Evolutionary conservation across 2,329 filamentous ascomycete species (phyloP).

Genomic region (Peltaster fructicola): DNA sequence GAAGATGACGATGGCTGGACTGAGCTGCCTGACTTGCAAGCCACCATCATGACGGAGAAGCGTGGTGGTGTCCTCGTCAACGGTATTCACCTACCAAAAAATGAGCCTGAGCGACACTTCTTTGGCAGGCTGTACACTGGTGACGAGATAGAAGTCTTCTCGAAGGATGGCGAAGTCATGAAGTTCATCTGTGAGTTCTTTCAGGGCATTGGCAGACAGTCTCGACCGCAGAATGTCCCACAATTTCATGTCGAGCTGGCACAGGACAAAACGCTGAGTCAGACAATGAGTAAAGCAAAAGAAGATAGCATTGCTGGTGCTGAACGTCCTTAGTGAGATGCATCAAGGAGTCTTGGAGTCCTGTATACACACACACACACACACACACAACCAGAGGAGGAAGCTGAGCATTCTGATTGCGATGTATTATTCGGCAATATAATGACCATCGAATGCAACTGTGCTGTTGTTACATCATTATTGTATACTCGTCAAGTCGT

Average conservation of each 20-base stretch:
- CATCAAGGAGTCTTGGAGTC: background rate
- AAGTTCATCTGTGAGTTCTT: constrained; percentile 28
- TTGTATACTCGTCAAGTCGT: too few species aligned
- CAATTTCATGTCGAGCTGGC: too few species aligned
- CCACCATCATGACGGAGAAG: constrained; percentile 65
- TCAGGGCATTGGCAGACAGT: constrained; percentile 19
- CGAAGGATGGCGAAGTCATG: constrained; percentile 15
- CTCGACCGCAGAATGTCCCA: constrained; percentile 5
- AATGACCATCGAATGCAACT: too few species aligned
- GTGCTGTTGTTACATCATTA: too few species aligned
- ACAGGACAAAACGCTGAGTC: too few species aligned
- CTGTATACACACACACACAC: constrained; percentile 2
- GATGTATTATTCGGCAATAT: too few species aligned
- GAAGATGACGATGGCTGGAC: constrained; percentile 35
- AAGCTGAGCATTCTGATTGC: too few species aligned
- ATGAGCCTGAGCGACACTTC: constrained; percentile 31
- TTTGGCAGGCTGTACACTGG: constrained; percentile 57
- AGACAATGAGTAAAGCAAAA: too few species aligned
- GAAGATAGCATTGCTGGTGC: too few species aligned
- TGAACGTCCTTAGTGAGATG: too few species aligned
- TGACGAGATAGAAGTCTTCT: constrained; percentile 57
- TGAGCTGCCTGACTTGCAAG: constrained; percentile 37
- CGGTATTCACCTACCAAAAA: constrained; percentile 43
- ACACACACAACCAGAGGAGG: constrained; percentile 1
- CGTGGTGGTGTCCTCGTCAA: constrained; percentile 64